Evolutionary conservation across 768 basidiomycete genomes (phyloP), one percentile per base, ranked within the genome.

Genomic region (Pleurotus cornucopiae): DNA sequence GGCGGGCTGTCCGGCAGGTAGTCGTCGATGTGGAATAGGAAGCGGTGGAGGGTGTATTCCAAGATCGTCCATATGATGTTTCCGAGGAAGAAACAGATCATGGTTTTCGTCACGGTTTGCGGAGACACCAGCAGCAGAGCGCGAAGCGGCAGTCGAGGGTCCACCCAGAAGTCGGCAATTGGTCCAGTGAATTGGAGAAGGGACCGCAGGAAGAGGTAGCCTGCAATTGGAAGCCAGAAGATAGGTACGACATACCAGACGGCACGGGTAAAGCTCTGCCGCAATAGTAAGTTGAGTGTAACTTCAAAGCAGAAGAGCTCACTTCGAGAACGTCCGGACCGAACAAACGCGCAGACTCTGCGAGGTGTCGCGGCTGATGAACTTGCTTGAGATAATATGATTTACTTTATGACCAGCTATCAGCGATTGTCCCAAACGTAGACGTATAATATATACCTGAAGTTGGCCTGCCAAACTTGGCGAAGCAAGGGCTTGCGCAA

Each of bases 361-460:
- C 71, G 52, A 95, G 70, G 69, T 95, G 95, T 43, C 97, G 83
- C 1, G 97, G 96, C 68, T 98, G 94, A 70, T 99, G 97, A 0
- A 99, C 91, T 70, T 99, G 97, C 63, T 92, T 82, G 49, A 99
- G 76, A 67, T 99, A 99, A 70, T 94, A 98, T 3, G 89, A 83
- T 77, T 99, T 99, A 67, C 91, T 91, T 46, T 55, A 46, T 43
- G 59, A 44, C 51, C 40, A 43, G 34, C 43, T 44, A 25, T 23
- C 38, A 20, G 60, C 11, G 57, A 59, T 41, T 57, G 41, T 18
- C 26, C 14, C 2, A 43, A 16, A 18, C 53, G 4, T 20, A 5
- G 23, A 37, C n/a, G 5, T 13, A 49, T 16, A 7, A n/a, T 37
- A 70, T 78, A 21, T 57, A 85, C 88, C 85, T 89, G 66, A 91